Base-by-base conservation (phyloP, 108 stramenopile genomes). In the Skeletonema tropicum region DNA sequence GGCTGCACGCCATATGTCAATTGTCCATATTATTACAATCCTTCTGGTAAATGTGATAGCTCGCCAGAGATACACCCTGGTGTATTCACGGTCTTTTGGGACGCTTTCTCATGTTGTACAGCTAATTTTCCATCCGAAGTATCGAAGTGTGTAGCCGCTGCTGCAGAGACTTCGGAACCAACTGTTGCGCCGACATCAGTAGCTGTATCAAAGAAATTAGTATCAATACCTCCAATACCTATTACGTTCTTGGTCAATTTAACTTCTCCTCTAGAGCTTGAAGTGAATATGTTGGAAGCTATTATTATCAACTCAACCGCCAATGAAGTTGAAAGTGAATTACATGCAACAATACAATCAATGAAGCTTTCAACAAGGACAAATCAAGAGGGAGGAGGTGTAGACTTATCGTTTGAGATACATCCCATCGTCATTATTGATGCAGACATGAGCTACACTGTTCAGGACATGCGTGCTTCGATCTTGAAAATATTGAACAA, bases 1-100 rank as follows among this genome's bases (percentile, higher is more conserved):
- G 49, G 55, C 12, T 74, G 73, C 13, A 74, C 73, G 29, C 52
- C 64, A 29, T 29, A 42, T 39, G 41, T 65, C 13, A 30, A 74
- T 41, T 74, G 73, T 17, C 73, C 73, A 14, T 74, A 74, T 38
- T 74, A 41, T 39, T 35, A 33, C 39, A 65, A 74, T 25, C 64
- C 73, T 11, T 15, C 55, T 19, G 73, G 73, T 2, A 31, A 10
- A 23, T 74, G 73, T 31, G 73, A 65, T 19, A 65, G 32, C 15
- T 35, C 63, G 5, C 19, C 60, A 6, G n/a, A 26, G 3, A 52
- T 62, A 10, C 13, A 29, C 5, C 38, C 61, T 29, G 73, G 73
- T 0, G 73, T 74, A 29, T 74, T 57, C 38, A 48, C 62, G 23
- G 9, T 74, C 3, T 74, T 65, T 58, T 65, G 73, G 64, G 52